phyloP scores from a whole-genome alignment of 78 protist genomes.

The Emiliania huxleyi region DNA sequence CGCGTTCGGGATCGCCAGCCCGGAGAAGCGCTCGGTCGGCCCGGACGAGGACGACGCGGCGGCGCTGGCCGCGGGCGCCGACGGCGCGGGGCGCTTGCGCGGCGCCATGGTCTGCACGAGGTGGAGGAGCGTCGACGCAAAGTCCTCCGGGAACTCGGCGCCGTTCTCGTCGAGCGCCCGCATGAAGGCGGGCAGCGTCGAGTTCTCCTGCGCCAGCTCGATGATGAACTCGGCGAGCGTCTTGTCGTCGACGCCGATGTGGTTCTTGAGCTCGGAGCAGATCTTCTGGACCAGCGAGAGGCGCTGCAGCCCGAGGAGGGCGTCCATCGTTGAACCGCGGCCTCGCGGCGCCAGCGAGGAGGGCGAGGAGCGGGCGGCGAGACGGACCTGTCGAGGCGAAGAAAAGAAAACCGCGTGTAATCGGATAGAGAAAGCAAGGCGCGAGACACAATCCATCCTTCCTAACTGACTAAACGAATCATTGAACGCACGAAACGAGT shows the following conservation, averaged over 20 bases:
- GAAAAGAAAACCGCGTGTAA: too few relatives aligned
- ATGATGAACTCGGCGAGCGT: slow-evolving; percentile 85
- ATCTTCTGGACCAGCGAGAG: slow-evolving; percentile 71
- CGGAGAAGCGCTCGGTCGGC: slow-evolving; percentile 53
- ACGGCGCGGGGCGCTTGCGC: too few relatives aligned
- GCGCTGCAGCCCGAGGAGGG: slow-evolving; percentile 41
- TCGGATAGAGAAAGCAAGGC: too few relatives aligned
- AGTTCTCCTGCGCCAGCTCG: slow-evolving; percentile 56
- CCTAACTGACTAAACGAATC: too few relatives aligned
- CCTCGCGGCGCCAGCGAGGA: too few relatives aligned
- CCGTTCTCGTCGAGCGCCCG: slow-evolving; percentile 12
- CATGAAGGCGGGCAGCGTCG: not conserved
- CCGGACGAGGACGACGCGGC: too few relatives aligned
- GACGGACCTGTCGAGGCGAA: too few relatives aligned
- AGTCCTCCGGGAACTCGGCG: slow-evolving; percentile 36
- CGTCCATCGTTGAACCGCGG: slow-evolving; percentile 45
- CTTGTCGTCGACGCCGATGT: slow-evolving; percentile 75
- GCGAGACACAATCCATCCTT: too few relatives aligned
- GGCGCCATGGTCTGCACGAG: slow-evolving; percentile 31
- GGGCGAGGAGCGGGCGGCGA: too few relatives aligned
- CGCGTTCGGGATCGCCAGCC: slow-evolving; percentile 66
- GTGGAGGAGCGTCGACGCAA: not conserved
- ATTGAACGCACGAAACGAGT: too few relatives aligned
- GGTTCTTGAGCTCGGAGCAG: slow-evolving; percentile 81
- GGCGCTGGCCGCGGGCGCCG: too few relatives aligned